phyloP scores from a whole-genome alignment of 306 rosid genomes.

The Pterocarpus santalinus region DNA sequence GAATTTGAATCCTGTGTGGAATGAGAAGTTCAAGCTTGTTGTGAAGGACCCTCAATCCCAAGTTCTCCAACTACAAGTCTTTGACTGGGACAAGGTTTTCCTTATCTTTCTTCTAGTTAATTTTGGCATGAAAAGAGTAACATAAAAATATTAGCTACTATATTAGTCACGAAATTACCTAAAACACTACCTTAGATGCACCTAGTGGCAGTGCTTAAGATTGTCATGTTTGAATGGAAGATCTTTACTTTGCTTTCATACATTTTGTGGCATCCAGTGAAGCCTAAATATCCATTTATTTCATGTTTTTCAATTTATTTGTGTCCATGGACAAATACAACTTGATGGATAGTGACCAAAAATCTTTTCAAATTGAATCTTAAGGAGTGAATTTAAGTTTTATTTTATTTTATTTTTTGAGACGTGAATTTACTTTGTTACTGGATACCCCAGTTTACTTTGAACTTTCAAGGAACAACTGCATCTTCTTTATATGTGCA shows the following conservation, averaged over 20 bases:
- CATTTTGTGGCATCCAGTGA: conserved; percentile 8
- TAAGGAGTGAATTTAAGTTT: not conserved
- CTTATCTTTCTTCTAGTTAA: conserved; percentile 39
- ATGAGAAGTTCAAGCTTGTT: conserved; percentile 88
- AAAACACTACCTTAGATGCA: not conserved
- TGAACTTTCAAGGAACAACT: conserved; percentile 7
- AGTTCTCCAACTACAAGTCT: conserved; percentile 88
- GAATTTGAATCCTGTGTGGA: conserved; percentile 93
- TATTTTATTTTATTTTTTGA: not conserved
- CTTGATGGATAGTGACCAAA: conserved; percentile 3
- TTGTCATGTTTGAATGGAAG: conserved; percentile 28
- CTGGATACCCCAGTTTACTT: not conserved
- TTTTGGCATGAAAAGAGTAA: conserved; percentile 9
- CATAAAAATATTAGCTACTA: conserved; percentile 3
- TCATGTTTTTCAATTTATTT: not conserved
- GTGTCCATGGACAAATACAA: no score
- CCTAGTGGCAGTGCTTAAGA: not conserved
- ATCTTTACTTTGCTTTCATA: not conserved
- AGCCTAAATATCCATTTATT: not conserved
- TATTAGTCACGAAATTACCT: not conserved
- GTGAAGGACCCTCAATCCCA: conserved; percentile 87
- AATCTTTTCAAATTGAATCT: not conserved
- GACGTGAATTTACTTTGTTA: not conserved
- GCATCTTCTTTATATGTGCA: conserved; percentile 1
- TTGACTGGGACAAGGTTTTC: conserved; percentile 96